Evolutionary conservation across 495 filamentous ascomycete species (phyloP).

Genomic region (Trichocladium antarcticum): DNA sequence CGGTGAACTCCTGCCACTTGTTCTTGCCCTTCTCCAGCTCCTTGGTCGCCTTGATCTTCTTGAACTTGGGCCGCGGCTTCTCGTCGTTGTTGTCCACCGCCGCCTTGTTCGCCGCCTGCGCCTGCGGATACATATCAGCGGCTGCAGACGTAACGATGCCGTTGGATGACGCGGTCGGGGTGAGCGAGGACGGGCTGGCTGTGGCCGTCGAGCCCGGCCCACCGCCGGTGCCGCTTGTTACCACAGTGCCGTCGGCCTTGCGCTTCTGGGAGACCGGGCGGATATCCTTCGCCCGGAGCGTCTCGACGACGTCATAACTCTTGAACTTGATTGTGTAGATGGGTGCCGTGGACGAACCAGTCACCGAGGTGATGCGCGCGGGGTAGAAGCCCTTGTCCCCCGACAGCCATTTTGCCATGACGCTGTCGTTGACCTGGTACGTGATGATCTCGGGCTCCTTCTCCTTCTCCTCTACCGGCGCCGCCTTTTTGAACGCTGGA

Average conservation of each 20-base stretch:
- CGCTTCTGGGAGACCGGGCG: slow-evolving; percentile 75
- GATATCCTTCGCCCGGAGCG: slow-evolving; percentile 72
- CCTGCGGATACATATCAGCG: slow-evolving; percentile 71
- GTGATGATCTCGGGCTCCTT: slow-evolving; percentile 37
- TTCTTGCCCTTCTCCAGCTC: slow-evolving; percentile 82
- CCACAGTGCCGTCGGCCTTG: slow-evolving; percentile 73
- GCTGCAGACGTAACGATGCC: slow-evolving; percentile 75
- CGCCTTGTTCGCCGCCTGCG: slow-evolving; percentile 42
- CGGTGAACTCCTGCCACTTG: slow-evolving; percentile 87
- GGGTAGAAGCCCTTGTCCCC: slow-evolving; percentile 88
- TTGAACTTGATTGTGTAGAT: slow-evolving; percentile 93
- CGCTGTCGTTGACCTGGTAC: slow-evolving; percentile 80
- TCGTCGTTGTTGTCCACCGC: slow-evolving; percentile 35
- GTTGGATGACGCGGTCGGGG: slow-evolving; percentile 21
- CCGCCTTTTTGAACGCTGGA: slow-evolving; percentile 51
- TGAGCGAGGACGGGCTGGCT: slow-evolving; percentile 10
- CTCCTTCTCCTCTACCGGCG: slow-evolving; percentile 35
- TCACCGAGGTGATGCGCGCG: slow-evolving; percentile 85
- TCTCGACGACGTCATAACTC: slow-evolving; percentile 77
- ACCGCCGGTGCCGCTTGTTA: slow-evolving; percentile 33
- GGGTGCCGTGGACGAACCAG: slow-evolving; percentile 74
- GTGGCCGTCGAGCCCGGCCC: slow-evolving; percentile 22
- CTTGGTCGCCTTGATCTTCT: slow-evolving; percentile 83
- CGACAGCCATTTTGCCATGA: slow-evolving; percentile 80
- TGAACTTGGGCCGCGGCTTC: slow-evolving; percentile 35